Evolutionary conservation across 2,329 filamentous ascomycete species (phyloP).

Genomic region (Cladophialophora yegresii): DNA sequence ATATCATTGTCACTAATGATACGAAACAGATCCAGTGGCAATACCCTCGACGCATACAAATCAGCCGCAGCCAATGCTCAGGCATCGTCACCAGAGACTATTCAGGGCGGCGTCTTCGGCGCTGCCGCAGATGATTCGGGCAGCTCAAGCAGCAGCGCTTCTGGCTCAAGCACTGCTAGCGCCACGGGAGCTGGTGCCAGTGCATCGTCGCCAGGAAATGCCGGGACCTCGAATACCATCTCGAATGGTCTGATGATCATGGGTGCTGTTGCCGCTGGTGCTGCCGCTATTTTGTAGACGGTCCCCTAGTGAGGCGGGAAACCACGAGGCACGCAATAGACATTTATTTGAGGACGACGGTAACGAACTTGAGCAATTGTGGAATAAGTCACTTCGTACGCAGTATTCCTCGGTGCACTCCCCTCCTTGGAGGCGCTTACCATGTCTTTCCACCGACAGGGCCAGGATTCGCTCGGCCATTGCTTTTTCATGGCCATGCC

Average conservation of each 20-base stretch:
- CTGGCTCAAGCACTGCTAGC: slow-evolving; percentile 2
- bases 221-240: slow-evolving; percentile 15
- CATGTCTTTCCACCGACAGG: not conserved
- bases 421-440: not conserved
- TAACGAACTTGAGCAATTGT: not conserved
- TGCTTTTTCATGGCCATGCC: not conserved
- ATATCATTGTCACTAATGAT: not conserved
- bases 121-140: slow-evolving; percentile 10
- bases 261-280: slow-evolving; percentile 27
- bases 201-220: slow-evolving; percentile 17
- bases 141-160: slow-evolving; percentile 11
- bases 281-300: slow-evolving; percentile 26
- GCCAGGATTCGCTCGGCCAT: not conserved
- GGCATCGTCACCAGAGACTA: slow-evolving; percentile 23
- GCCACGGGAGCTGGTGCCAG: slow-evolving; percentile 11
- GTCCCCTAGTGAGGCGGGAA: not conserved
- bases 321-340: not conserved
- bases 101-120: slow-evolving; percentile 31
- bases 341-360: slow-evolving; percentile 1
- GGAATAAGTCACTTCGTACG: no score
- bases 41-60: slow-evolving; percentile 34
- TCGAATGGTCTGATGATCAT: slow-evolving; percentile 24
- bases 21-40: slow-evolving; percentile 12
- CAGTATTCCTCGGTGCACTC: not conserved
- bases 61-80: slow-evolving; percentile 24